Evolutionary conservation across 805 yeast species (phyloP), one percentile per base, ranked within the genome.

Genomic region (Starmerella riodocensis): DNA sequence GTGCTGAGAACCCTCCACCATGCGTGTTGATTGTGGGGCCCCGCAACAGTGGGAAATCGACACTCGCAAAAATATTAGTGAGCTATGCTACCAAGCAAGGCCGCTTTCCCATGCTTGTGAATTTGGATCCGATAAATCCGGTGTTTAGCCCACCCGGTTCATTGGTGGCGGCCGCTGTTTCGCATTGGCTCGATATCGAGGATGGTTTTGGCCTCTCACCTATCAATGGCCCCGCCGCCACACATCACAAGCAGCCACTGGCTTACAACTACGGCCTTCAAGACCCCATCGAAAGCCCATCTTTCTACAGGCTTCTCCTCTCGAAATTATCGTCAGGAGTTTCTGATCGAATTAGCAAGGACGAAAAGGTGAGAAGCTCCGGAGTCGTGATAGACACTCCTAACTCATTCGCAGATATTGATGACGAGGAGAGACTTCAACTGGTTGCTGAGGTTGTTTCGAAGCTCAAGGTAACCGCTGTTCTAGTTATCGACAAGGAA

Each of bases 191-290:
- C 26, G 94, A 91, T 52, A 72, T 81, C 16, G 88, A 82, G 51
- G 69, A 72, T 17, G 70, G 71, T 2, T 79, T 93, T 64, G 94
- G 93, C 45, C 82, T 83, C 34, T 74, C 82, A 1, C 74, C 86
- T 1, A 63, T 69, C 44, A 74, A 78, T 46, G 63, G 66, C 1
- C 66, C 66, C 1, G 52, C 65, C 2, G 47, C 51, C 5, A 47
- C 57, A 1, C 86, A 81, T 56, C 81, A 82, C n/a, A 82, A 83
- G 56, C 93, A 83, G 57, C 96, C 97, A 0, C 57, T 79, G n/a
- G 88, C 80, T 7, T 77, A 79, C 52, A 76, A 70, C 52, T 84
- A 66, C 58, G 98, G 97, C 0, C 67, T 76, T 38, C 81, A 76
- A 35, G 59, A 64, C 27, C 65, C 73, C 11, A 49, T 59, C 1